Percentiles rank a stretch among this genome's conserved stretches.
These are phyloP conservation scores for Colletotrichum sp. DNA, from an alignment of 2,329 filamentous ascomycete species.

Conservation along the genomic window DNA sequence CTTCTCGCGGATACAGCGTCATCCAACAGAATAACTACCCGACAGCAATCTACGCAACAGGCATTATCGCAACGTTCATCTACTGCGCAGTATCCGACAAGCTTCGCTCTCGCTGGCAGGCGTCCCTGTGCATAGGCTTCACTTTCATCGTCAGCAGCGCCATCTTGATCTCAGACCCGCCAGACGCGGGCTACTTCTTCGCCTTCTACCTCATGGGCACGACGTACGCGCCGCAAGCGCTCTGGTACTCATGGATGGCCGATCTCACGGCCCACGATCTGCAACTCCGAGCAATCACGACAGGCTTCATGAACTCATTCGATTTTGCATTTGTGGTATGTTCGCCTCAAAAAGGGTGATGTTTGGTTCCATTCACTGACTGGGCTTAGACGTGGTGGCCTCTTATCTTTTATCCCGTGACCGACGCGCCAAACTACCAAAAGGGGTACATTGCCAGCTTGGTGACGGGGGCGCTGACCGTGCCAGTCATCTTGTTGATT, in stretches of 20 bases:
- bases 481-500: conserved; percentile 41
- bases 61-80: conserved; percentile 44
- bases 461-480: conserved; percentile 38
- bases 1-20: conserved; percentile 44
- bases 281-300: conserved; percentile 48
- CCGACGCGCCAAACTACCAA: conserved; percentile 40
- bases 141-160: conserved; percentile 46
- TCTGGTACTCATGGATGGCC: conserved; percentile 54
- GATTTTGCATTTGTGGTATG: conserved; percentile 42
- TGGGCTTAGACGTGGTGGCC: conserved; percentile 40
- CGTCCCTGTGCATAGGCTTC: conserved; percentile 44
- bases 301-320: conserved; percentile 48
- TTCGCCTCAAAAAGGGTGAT: not conserved
- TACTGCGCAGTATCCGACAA: conserved; percentile 47
- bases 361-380: not conserved
- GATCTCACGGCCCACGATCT: conserved; percentile 43
- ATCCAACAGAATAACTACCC: conserved; percentile 51
- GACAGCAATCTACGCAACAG: conserved; percentile 43
- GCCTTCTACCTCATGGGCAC: conserved; percentile 50
- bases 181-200: conserved; percentile 43
- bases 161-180: conserved; percentile 38
- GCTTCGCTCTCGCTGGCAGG: conserved; percentile 47
- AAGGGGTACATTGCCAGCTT: conserved; percentile 45
- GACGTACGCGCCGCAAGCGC: conserved; percentile 48
- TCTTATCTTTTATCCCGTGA: conserved; percentile 43